Base-by-base conservation (phyloP, 1,284 basidiomycete genomes). In the Fomitiporia mediterranea region DNA sequence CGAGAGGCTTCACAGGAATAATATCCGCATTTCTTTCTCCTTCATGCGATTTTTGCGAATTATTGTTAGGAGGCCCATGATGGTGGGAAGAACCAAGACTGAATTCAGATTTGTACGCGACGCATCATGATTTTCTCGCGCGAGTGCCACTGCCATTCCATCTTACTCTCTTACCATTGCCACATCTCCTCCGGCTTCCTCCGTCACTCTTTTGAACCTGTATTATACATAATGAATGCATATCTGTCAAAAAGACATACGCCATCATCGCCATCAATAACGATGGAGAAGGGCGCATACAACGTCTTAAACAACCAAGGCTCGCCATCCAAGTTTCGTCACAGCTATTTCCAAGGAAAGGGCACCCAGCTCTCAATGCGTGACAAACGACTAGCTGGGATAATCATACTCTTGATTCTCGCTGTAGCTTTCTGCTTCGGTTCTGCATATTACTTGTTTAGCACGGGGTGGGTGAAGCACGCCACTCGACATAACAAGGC, bases 31-130 rank as follows among this genome's bases (percentile, higher is more conserved):
- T 69, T 99, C 95, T 68, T 85, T 88, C 72, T 96, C 94, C 71
- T 95, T 96, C 70, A 86, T 86, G 53, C 94, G 81, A 68, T 95
- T 96, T 76, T 99, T 99, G 57, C 96, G 80, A 62, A 99, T 98
- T 69, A 99, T 95, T 3, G 96, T 96, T 51, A 99, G 83, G 40
- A 99, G 81, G 0, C 96, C 96, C 89, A 91, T 91, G 25, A 19
- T 51, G 47, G 27, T 49, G 19, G 42, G 21, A 11, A n/a, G 9
- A 43, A 23, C 21, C 23, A 43, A 43, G 42, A 11, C 30, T 15
- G 6, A 34, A 34, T 34, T 34, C 32, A 34, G 32, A 34, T 6
- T 34, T 34, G 32, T 13, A 34, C 43, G 43, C 23, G 19, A 21
- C 43, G 43, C n/a, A 7, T 23, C 43, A 23, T 37, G 32, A 9